A percentile compares a stretch with the other conserved stretches of the same genome.
Conservation (phyloP, 192 early-diverging fungal genomes). For the Allomyces javanicus region DNA sequence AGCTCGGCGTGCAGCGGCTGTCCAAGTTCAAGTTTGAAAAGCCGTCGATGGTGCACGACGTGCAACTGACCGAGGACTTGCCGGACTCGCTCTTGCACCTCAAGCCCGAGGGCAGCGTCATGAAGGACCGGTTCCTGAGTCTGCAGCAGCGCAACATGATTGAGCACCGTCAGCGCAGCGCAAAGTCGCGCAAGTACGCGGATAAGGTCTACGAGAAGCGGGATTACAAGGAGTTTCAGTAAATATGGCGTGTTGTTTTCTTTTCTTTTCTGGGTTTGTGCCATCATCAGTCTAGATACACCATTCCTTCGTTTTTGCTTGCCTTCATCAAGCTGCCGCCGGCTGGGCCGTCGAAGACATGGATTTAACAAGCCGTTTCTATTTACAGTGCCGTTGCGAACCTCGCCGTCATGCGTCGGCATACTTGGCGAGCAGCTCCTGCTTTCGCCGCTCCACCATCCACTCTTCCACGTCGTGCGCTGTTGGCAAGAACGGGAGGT, state of each 20-base stretch:
- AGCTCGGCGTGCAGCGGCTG: neutral
- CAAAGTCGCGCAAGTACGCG: neutral
- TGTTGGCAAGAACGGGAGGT: constrained; percentile 18
- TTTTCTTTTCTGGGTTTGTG: no score
- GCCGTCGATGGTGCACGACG: neutral
- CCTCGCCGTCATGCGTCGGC: no score
- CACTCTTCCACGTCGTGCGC: constrained; percentile 57
- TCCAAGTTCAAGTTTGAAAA: neutral
- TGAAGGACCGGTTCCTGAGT: constrained; percentile 2
- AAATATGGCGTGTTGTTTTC: no score
- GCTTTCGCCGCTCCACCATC: constrained; percentile 46
- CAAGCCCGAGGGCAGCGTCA: constrained; percentile 3
- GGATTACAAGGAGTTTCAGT: neutral
- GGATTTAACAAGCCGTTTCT: no score
- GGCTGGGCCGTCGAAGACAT: no score
- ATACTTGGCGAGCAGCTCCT: constrained; percentile 18
- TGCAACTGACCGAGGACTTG: constrained; percentile 4
- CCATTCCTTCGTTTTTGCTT: no score
- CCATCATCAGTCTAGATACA: no score
- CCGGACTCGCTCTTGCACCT: constrained; percentile 1
- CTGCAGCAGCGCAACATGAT: constrained; percentile 2
- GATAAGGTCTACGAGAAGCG: constrained; percentile 3
- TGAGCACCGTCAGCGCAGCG: neutral
- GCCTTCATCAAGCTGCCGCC: no score
- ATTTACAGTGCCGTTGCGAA: no score